Evolutionary conservation across 2,329 filamentous ascomycete species (phyloP), one percentile per base, ranked within the genome.

Genomic region (Coleophoma crateriformis): DNA sequence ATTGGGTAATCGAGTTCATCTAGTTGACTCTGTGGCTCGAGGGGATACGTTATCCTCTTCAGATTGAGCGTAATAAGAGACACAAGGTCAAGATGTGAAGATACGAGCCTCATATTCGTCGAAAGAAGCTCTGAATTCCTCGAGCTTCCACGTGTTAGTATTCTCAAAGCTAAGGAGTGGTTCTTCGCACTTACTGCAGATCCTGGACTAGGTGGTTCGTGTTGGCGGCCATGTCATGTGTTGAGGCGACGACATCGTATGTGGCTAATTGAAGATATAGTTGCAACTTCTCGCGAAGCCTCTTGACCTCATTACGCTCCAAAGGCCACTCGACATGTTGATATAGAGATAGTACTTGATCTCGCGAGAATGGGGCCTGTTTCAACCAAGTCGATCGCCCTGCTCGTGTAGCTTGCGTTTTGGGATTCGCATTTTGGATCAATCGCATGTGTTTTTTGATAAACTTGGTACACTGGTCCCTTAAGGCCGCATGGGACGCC

Each of bases 1-100:
- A 58, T 56, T 6, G 55, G 52, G 43, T 58, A 58, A 35, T 60
- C 58, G 27, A 60, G 55, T 19, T 59, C 49, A 15, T 49, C 33
- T 33, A 39, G 12, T 38, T 56, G 51, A 15, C 19, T 34, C 7
- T 47, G 49, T n/a, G 35, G 46, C 33, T 56, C 58, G 8, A 60
- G 49, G 22, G 56, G 58, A 38, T 58, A 42, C 12, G 56, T 56
- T 33, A 60, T 47, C 39, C 55, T 43, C 34, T 56, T 60, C 15
- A 59, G 46, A 20, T 56, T 58, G 15, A 52, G 39, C n/a, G 52
- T 54, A 7, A 60, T 44, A 27, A 50, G 47, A 15, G 53, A 52
- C 11, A 60, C 58, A 5, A 60, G 33, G n/a, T 60, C 55, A 7
- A 60, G 50, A 33, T 58, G 53, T 17, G 56, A 57, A 19, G 48